phyloP scores from a whole-genome alignment of 306 rosid genomes.

The Malus asiatica region DNA sequence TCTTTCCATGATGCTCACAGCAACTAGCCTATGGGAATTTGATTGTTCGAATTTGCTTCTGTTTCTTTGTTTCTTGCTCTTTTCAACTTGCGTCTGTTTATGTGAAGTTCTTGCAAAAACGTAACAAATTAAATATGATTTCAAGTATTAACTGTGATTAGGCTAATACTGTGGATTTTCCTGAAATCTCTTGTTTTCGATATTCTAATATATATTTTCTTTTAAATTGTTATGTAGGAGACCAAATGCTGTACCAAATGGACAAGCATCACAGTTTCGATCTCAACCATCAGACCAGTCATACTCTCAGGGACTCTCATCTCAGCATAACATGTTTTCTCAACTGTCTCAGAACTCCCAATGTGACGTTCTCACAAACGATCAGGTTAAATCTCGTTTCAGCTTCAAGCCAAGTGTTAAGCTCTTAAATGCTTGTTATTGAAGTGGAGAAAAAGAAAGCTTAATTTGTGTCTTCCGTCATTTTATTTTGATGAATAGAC shows the following conservation, averaged over 20 bases:
- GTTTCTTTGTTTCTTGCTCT: background rate
- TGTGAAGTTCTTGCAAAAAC: background rate
- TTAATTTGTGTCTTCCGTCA: background rate
- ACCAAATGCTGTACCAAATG: slow-evolving; percentile 36
- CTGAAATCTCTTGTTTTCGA: background rate
- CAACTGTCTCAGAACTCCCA: slow-evolving; percentile 82
- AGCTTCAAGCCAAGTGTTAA: background rate
- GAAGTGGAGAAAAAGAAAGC: slow-evolving; percentile 3
- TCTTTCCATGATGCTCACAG: background rate
- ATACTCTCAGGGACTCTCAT: slow-evolving; percentile 74
- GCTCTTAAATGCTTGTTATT: background rate
- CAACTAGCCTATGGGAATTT: background rate
- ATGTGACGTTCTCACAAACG: slow-evolving; percentile 55
- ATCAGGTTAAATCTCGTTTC: slow-evolving; percentile 52
- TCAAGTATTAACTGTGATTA: background rate
- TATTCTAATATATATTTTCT: background rate
- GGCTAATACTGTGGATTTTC: background rate
- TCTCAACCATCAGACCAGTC: slow-evolving; percentile 88
- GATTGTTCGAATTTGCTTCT: background rate
- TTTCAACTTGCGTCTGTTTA: background rate
- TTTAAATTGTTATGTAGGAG: slow-evolving; percentile 35
- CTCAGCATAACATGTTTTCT: slow-evolving; percentile 72
- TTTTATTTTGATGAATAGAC: background rate
- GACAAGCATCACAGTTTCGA: slow-evolving; percentile 75
- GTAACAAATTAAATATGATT: background rate